These are phyloP conservation scores for Sarocladium oryzae DNA, from an alignment of 2,329 filamentous ascomycete species.

Conservation along the genomic window DNA sequence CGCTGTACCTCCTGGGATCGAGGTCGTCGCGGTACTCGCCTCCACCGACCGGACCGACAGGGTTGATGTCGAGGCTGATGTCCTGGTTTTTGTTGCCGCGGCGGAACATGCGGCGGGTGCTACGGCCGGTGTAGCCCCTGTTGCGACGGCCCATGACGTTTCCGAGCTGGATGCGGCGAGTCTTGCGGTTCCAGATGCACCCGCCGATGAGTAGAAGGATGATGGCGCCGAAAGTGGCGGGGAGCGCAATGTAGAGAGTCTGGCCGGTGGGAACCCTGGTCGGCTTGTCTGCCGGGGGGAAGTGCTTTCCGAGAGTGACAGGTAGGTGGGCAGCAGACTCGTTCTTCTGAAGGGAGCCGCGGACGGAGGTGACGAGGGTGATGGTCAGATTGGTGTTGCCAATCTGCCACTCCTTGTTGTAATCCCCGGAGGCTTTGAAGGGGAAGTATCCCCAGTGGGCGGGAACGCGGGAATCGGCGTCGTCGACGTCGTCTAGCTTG, in stretches of 20 bases:
- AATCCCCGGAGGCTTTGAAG: conserved; percentile 31
- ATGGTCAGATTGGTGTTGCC: conserved; percentile 42
- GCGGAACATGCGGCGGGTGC: conserved; percentile 28
- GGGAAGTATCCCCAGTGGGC: conserved; percentile 42
- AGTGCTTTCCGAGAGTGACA: conserved; percentile 24
- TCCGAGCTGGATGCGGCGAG: conserved; percentile 43
- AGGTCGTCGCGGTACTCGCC: conserved; percentile 21
- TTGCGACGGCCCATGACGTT: conserved; percentile 42
- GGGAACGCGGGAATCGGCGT: conserved; percentile 23
- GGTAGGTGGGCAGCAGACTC: conserved; percentile 36
- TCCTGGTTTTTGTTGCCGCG: conserved; percentile 27
- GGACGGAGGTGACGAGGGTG: conserved; percentile 32
- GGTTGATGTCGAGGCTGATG: conserved; percentile 38
- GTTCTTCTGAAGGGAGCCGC: conserved; percentile 21
- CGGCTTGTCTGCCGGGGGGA: conserved; percentile 30
- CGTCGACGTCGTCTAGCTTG: conserved; percentile 23
- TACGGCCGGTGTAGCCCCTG: conserved; percentile 37
- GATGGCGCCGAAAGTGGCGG: conserved; percentile 41
- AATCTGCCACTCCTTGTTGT: conserved; percentile 27
- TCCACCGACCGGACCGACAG: background rate
- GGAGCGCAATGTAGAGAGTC: conserved; percentile 47
- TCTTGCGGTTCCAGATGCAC: conserved; percentile 48
- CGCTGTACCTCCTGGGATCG: conserved; percentile 20
- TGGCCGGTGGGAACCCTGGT: conserved; percentile 26
- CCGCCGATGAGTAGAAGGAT: conserved; percentile 45